phyloP scores from a whole-genome alignment of 805 yeast species.

The Priceomyces carsonii region DNA sequence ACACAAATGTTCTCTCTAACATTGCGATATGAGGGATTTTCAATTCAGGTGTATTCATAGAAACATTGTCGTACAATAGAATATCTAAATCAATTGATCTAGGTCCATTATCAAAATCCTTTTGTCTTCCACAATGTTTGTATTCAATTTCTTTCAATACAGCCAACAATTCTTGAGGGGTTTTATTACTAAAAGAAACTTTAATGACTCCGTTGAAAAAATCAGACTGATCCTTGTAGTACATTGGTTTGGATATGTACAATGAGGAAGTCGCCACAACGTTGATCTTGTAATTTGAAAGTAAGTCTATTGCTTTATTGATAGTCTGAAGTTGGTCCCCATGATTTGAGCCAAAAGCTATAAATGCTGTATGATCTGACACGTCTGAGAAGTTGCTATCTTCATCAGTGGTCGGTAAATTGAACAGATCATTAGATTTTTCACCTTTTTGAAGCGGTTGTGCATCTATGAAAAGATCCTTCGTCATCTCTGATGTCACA shows the following conservation, averaged over 20 bases:
- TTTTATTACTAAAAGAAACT: conserved; percentile 52
- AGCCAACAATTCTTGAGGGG: conserved; percentile 64
- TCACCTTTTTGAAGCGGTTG: conserved; percentile 16
- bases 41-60: conserved; percentile 58
- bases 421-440: conserved; percentile 9
- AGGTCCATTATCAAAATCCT: conserved; percentile 87
- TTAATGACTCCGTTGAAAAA: conserved; percentile 84
- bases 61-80: conserved; percentile 61
- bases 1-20: conserved; percentile 87
- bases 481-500: conserved; percentile 61
- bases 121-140: conserved; percentile 64
- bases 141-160: conserved; percentile 79
- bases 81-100: conserved; percentile 89
- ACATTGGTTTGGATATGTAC: conserved; percentile 93
- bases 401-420: conserved; percentile 31
- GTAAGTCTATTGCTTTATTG: conserved; percentile 48
- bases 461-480: conserved; percentile 37
- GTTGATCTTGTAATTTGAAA: conserved; percentile 41
- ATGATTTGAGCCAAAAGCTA: conserved; percentile 89
- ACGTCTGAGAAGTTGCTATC: conserved; percentile 7
- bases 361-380: conserved; percentile 53
- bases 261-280: conserved; percentile 71
- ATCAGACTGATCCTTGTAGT: conserved; percentile 72
- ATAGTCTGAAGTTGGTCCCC: conserved; percentile 74
- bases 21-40: conserved; percentile 84